phyloP scores from a whole-genome alignment of 108 stramenopile species.

The Cyclotella cryptica region DNA sequence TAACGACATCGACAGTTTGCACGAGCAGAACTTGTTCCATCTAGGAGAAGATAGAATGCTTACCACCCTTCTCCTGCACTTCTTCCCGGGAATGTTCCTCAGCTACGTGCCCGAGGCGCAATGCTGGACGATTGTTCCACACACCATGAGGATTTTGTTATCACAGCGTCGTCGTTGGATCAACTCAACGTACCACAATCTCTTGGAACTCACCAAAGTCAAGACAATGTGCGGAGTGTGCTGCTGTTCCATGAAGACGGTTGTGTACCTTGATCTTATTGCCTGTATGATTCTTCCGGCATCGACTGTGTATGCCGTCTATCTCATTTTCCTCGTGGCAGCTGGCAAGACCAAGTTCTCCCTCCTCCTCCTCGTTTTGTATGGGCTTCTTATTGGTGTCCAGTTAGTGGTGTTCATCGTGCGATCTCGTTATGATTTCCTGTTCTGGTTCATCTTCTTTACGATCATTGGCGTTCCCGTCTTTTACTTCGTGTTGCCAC shows the following conservation, averaged over 20 bases:
- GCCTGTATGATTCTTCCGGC: slow-evolving; percentile 69
- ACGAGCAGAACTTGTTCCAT: slow-evolving; percentile 69
- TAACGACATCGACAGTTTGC: slow-evolving; percentile 63
- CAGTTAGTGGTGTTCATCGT: slow-evolving; percentile 59
- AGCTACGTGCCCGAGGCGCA: slow-evolving; percentile 62
- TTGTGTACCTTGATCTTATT: slow-evolving; percentile 59
- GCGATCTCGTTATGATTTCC: slow-evolving; percentile 58
- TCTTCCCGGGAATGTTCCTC: slow-evolving; percentile 59
- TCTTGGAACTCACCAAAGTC: slow-evolving; percentile 64
- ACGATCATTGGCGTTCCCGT: slow-evolving; percentile 58
- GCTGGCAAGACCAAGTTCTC: slow-evolving; percentile 52
- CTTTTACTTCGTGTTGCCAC: slow-evolving; percentile 66
- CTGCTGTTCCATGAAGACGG: slow-evolving; percentile 68
- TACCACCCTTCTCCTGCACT: slow-evolving; percentile 62
- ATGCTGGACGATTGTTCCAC: slow-evolving; percentile 67
- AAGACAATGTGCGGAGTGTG: slow-evolving; percentile 71
- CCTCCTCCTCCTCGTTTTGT: slow-evolving; percentile 52
- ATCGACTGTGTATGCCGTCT: slow-evolving; percentile 55
- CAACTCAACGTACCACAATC: slow-evolving; percentile 70
- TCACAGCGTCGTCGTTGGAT: slow-evolving; percentile 72
- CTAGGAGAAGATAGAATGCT: slow-evolving; percentile 71
- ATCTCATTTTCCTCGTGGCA: slow-evolving; percentile 53
- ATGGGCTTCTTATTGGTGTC: slow-evolving; percentile 56
- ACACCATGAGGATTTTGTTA: slow-evolving; percentile 54
- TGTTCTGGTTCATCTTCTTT: slow-evolving; percentile 65